Base-by-base conservation (phyloP, 805 yeast species). In the Blastobotrys terrestris region DNA sequence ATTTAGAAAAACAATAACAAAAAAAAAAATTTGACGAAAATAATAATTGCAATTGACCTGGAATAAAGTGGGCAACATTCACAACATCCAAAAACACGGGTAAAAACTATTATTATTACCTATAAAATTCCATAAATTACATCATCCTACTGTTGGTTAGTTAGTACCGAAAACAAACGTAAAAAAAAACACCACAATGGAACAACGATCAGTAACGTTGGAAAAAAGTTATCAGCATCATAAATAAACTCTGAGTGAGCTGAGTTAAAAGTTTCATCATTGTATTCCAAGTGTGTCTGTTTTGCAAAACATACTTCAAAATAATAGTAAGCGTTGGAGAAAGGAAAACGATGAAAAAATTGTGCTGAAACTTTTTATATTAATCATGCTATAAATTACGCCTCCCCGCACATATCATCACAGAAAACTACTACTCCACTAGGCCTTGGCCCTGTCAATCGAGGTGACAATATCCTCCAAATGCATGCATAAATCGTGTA, bases 181-280 rank as follows among this genome's bases (percentile, higher is more conserved):
- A 16, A 8, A 26, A 26, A 26, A 6, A 6, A 26, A 6, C 35
- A 26, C 35, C 35, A 26, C 11, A n/a, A n/a, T 26, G 35, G 44
- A 41, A 15, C 44, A 45, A 21, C 22, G 8, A 44, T 48, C 48
- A 48, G 43, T 46, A 52, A 47, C 1, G 72, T 51, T 54, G 46
- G 49, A 52, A 46, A 49, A 55, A 46, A 47, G 31, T 48, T 59
- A 55, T 59, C 62, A 59, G 59, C 62, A 59, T 39, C 50, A 44
- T 56, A 57, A 57, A 59, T 55, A 53, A 26, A 48, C 60, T 59
- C 60, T 50, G 63, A 59, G 63, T 59, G 63, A 59, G 63, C 63
- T 59, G 63, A 58, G 63, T 59, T 19, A 46, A 55, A 55, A 53
- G 53, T 41, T 44, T 59, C 63, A 58, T 59, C 63, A 56, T 56